Evolutionary conservation across 2,329 filamentous ascomycete species (phyloP), one percentile per base, ranked within the genome.

Genomic region (Sclerotiophoma versabilis): DNA sequence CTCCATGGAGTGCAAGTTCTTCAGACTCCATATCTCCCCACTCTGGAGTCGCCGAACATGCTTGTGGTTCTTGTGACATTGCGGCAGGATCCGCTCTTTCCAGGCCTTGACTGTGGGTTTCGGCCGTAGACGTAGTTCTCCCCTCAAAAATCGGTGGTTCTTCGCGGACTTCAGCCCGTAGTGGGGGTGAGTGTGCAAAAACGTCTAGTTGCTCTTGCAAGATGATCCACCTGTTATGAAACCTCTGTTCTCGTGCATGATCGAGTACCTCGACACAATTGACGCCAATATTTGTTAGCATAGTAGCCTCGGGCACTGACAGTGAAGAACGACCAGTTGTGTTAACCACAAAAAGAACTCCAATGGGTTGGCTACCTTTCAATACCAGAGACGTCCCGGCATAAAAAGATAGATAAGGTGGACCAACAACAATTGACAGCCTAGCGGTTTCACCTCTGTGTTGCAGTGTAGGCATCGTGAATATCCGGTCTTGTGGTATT

Each of bases 251-350:
- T 20, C 55, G 50, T 6, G 60, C 51, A 17, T 48, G 37, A 14
- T 59, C 55, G 14, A 63, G 47, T 29, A 57, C 19, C 15, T 47
- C 33, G 52, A 57, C 48, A 36, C 58, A 63, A 46, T 51, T 60
- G 11, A 25, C 37, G 17, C 42, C 48, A 8, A 50, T 45, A 14
- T 46, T 39, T 8, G 26, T 22, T n/a, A 62, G 41, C 25, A 54
- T 41, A 19, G 19, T 12, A 17, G 36, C 19, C 44, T 62, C 57
- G 4, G 41, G 34, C 12, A 23, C 17, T 20, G 41, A 49, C 20
- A 54, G 42, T 25, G 15, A 19, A 2, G 23, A 20, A 22, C 57
- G 43, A 27, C 33, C 30, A 12, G 25, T 32, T 15, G 25, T n/a
- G 46, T 54, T 41, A 9, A 62, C 23, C 5, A 62, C 42, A 43